These are phyloP conservation scores for Gonapodya prolifera DNA, from an alignment of 192 early-diverging fungal genomes.

Conservation along the genomic window DNA sequence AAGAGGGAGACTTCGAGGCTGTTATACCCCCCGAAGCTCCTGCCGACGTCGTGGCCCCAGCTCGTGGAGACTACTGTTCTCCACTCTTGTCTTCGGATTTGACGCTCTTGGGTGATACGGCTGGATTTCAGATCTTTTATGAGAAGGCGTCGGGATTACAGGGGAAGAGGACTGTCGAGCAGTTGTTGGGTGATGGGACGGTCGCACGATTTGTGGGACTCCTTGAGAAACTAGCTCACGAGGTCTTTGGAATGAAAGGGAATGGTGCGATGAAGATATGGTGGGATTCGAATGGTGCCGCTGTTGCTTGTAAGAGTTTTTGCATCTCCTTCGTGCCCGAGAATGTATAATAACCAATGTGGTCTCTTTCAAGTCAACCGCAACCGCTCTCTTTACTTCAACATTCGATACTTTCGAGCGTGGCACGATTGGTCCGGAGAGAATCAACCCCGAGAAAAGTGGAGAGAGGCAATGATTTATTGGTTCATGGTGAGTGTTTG, in stretches of 20 bases:
- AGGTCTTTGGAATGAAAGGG: constrained; percentile 49
- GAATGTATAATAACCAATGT: no score
- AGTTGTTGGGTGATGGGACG: not conserved
- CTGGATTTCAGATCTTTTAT: not conserved
- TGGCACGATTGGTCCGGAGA: not conserved
- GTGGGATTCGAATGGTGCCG: constrained; percentile 34
- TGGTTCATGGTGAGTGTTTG: not conserved
- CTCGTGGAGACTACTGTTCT: not conserved
- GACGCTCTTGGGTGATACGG: not conserved
- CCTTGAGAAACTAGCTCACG: not conserved
- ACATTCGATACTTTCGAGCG: constrained; percentile 50
- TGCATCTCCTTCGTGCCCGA: not conserved
- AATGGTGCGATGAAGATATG: constrained; percentile 8
- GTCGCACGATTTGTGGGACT: not conserved
- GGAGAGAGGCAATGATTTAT: not conserved
- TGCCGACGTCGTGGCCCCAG: not conserved
- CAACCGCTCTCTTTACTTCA: constrained; percentile 65
- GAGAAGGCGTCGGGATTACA: not conserved
- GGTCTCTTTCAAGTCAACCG: constrained; percentile 66
- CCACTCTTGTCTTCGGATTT: not conserved
- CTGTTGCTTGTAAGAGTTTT: not conserved
- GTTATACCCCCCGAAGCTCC: not conserved
- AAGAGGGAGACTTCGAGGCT: not conserved
- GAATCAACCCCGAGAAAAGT: not conserved
- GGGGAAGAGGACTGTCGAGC: not conserved